Evolutionary conservation across 2,329 filamentous ascomycete species (phyloP), one percentile per base, ranked within the genome.

Genomic region (Penicillium sp.): DNA sequence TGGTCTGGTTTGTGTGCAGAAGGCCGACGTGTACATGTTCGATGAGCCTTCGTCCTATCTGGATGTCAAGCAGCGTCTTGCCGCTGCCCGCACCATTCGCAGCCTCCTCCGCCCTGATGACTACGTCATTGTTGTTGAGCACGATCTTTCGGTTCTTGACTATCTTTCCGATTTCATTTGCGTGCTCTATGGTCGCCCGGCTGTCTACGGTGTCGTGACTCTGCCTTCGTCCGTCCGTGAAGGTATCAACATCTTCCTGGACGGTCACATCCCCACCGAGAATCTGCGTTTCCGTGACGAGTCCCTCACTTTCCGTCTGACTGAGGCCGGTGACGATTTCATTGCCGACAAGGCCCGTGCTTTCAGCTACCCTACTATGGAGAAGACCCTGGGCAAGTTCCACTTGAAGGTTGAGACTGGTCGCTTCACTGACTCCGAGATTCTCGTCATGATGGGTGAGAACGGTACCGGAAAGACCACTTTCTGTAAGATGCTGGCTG

Each of bases 401-500:
- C 84, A 88, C 65, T 84, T 99, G 45, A 82, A 76, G 51, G 86
- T 99, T 60, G 88, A 97, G 42, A 51, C 82, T 22, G 94, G 95
- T 63, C 81, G 87, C 55, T 99, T 99, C 71, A 97, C 94, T 18
- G 92, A 99, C 73, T 99, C 94, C 0, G 94, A 99, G 71, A 99
- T 99, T 63, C 85, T 99, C 51, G 94, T 99, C 74, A 95, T 99
- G 90, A 97, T 99, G 94, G 94, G 94, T 63, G 92, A 97, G 79
- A 99, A 99, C 76, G 94, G 94, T 76, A 99, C 95, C 31, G 95
- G 95, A 73, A 96, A 99, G 82, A 99, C 94, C 1, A 99, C 94
- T 5, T 99, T 99, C 82, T 97, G 92, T 81, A 90, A 88, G 70
- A 88, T 99, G 78, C 81, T 99, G 61, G 94, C 94, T 51, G 95